phyloP scores from a whole-genome alignment of 2,329 filamentous ascomycete genomes.

The Cladosporium sphaerospermum region DNA sequence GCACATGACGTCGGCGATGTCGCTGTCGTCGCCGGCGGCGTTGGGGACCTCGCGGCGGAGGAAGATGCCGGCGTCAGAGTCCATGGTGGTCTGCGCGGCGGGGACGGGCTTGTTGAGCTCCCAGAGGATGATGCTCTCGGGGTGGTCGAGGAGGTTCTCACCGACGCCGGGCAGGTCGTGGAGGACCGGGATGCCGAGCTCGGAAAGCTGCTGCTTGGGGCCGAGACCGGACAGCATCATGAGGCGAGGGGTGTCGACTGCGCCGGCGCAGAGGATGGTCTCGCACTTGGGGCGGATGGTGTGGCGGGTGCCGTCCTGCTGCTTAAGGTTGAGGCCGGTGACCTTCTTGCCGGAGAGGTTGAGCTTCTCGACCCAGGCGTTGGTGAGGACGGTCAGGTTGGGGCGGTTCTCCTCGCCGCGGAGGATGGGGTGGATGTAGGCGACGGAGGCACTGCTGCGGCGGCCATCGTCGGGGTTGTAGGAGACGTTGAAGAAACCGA shows the following conservation, averaged over 20 bases:
- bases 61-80: conserved; percentile 85
- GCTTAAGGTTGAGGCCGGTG: conserved; percentile 64
- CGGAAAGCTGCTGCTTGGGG: conserved; percentile 41
- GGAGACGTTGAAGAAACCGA: conserved; percentile 84
- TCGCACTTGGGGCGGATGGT: conserved; percentile 60
- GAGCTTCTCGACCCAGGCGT: conserved; percentile 79
- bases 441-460: conserved; percentile 79
- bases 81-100: conserved; percentile 78
- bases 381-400: conserved; percentile 80
- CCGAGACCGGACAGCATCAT: conserved; percentile 49
- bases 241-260: conserved; percentile 71
- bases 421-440: conserved; percentile 88
- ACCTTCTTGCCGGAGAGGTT: conserved; percentile 65
- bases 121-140: conserved; percentile 64
- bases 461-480: conserved; percentile 86
- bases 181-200: conserved; percentile 48
- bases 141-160: conserved; percentile 60
- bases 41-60: conserved; percentile 69
- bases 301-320: conserved; percentile 53
- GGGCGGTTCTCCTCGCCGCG: conserved; percentile 73
- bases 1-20: conserved; percentile 86
- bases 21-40: conserved; percentile 62
- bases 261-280: conserved; percentile 73
- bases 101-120: conserved; percentile 75
- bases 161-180: conserved; percentile 57